Base-by-base conservation (phyloP, 1,139 yeast genomes). In the Torulaspora globosa region DNA sequence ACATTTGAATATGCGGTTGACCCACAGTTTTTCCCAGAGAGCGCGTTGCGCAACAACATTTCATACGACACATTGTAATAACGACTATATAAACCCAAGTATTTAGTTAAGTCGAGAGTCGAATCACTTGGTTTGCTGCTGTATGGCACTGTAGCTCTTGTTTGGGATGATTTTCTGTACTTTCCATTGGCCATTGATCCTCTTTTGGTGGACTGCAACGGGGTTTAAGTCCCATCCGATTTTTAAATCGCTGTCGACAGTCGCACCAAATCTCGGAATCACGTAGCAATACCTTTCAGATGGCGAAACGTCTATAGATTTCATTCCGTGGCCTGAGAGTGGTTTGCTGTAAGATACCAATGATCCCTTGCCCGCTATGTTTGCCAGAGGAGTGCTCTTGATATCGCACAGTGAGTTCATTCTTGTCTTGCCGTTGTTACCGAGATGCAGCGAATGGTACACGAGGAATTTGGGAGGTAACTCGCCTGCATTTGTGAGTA, bases 221-320 rank as follows among this genome's bases (percentile, higher is more conserved):
- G 88, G 95, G 4, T 96, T 95, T 42, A 90, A 69, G 59, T 90
- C 97, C 95, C 96, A 90, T 8, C 96, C 96, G 23, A 85, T 75
- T 19, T 89, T 87, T 14, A 63, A 29, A 24, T 95, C 96, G 29
- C 82, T 76, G 3, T 95, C 95, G 35, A 84, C 72, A 6, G 82
- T 76, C 9, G 95, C 90, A 9, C 97, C 97, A 62, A 86, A 81
- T 46, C 96, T 70, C 0, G 97, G 97, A 37, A 89, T 83, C 19
- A 90, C 96, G 68, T 88, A 89, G 55, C 95, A 87, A 58, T 85
- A 92, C 55, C 97, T 71, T 56, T 79, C 82, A 1, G 80, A 77
- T 0, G 85, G 70, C 1, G 79, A 69, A 14, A 86, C 59, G 54
- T 73, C 71, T 58, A 82, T 83, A 1, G 95, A 95, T 1, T 89